phyloP scores from a whole-genome alignment of 768 basidiomycete genomes.

The Naganishia randhawae region DNA sequence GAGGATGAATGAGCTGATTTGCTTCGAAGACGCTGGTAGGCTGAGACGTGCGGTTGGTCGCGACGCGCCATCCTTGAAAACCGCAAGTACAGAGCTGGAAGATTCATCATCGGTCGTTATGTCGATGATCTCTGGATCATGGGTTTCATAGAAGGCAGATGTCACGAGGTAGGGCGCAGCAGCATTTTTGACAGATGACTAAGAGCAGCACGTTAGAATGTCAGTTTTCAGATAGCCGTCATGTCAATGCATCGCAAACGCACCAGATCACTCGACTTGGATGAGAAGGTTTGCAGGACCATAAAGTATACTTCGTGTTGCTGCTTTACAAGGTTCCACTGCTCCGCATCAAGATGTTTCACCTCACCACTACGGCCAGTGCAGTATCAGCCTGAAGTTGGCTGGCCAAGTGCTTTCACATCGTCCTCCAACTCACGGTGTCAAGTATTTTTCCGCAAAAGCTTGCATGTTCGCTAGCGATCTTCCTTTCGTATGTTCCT shows the following conservation, averaged over 20 bases:
- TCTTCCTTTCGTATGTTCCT: constrained; percentile 72
- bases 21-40: constrained; percentile 47
- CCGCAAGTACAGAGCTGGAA: constrained; percentile 56
- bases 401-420: not conserved
- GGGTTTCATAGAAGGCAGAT: constrained; percentile 56
- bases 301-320: constrained; percentile 62
- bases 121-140: constrained; percentile 50
- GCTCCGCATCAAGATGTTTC: constrained; percentile 23
- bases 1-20: constrained; percentile 61
- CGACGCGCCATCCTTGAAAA: constrained; percentile 64
- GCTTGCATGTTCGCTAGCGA: constrained; percentile 66
- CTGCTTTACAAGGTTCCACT: constrained; percentile 45
- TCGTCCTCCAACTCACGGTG: constrained; percentile 58
- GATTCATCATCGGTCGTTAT: constrained; percentile 43
- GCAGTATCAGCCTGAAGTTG: no score
- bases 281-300: constrained; percentile 55
- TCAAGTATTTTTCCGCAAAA: constrained; percentile 71
- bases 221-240: constrained; percentile 38
- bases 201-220: not conserved
- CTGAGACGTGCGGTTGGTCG: constrained; percentile 52
- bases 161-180: constrained; percentile 57
- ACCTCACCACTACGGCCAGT: constrained; percentile 1
- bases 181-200: constrained; percentile 62
- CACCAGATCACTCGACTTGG: constrained; percentile 47
- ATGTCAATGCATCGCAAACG: constrained; percentile 48